Evolutionary conservation across 2,329 filamentous ascomycete genomes (phyloP).

Genomic region (Dothistroma pini): DNA sequence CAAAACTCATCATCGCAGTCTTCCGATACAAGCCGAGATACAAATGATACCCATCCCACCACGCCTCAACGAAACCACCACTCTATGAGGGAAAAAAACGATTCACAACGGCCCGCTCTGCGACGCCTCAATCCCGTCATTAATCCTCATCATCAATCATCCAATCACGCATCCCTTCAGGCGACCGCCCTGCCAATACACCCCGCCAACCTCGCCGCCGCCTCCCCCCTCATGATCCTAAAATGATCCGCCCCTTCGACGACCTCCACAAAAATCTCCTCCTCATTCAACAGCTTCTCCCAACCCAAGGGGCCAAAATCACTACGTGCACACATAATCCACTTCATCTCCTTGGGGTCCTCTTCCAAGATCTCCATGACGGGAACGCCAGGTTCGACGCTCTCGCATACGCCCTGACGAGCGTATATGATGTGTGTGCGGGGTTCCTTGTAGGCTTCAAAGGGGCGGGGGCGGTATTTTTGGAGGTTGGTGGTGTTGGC

Average conservation of each 20-base stretch:
- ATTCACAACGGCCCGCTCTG: no score
- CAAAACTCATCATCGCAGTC: no score
- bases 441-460: conserved; percentile 29
- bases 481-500: conserved; percentile 48
- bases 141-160: neutral
- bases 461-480: conserved; percentile 35
- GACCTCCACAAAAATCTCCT: conserved; percentile 2
- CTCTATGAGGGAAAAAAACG: no score
- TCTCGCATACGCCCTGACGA: conserved; percentile 44
- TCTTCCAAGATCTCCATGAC: conserved; percentile 38
- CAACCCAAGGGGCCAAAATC: conserved; percentile 47
- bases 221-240: conserved; percentile 7
- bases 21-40: no score
- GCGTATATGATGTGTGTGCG: conserved; percentile 46
- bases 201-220: neutral
- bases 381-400: conserved; percentile 18
- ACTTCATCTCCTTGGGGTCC: conserved; percentile 48
- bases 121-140: no score
- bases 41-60: no score
- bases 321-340: conserved; percentile 45
- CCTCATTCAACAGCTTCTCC: conserved; percentile 23
- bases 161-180: neutral
- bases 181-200: neutral
- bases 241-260: conserved; percentile 14
- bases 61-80: no score